Percentiles rank a stretch among this genome's conserved stretches.
phyloP scores from a whole-genome alignment of 2,329 filamentous ascomycete species.

The Fonsecaea pugnacius region DNA sequence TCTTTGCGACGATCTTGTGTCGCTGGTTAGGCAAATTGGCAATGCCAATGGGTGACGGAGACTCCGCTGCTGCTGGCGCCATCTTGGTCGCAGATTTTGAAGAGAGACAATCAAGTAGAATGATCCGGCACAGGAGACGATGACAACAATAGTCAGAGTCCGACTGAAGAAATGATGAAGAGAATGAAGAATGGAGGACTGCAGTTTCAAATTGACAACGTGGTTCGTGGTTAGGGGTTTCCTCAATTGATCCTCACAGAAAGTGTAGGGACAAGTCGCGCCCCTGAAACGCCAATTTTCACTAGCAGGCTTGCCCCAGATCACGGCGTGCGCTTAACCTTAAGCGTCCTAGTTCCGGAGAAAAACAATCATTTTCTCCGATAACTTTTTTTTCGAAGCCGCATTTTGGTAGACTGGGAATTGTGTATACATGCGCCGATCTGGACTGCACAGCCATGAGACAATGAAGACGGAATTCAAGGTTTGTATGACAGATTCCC shows the following conservation, averaged over 20 bases:
- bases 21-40: constrained; percentile 74
- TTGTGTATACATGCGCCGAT: constrained; percentile 19
- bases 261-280: constrained; percentile 28
- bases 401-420: constrained; percentile 19
- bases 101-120: constrained; percentile 25
- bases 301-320: constrained; percentile 34
- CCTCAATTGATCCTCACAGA: constrained; percentile 17
- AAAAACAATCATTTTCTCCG: constrained; percentile 30
- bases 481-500: constrained; percentile 57
- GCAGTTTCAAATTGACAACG: constrained; percentile 4
- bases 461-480: constrained; percentile 99
- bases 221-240: constrained; percentile 24
- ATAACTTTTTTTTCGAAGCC: constrained; percentile 34
- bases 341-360: constrained; percentile 37
- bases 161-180: constrained; percentile 13
- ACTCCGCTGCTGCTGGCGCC: constrained; percentile 60
- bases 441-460: constrained; percentile 24
- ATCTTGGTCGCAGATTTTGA: constrained; percentile 45
- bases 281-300: constrained; percentile 43
- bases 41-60: constrained; percentile 72
- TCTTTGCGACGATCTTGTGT: constrained; percentile 75
- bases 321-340: constrained; percentile 38
- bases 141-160: neutral
- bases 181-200: neutral
- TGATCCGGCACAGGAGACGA: neutral